Percentiles rank a stretch among this genome's conserved stretches.
Evolutionary conservation across 2,329 filamentous ascomycete genomes (phyloP).

Genomic region (Elsinoe perseae): DNA sequence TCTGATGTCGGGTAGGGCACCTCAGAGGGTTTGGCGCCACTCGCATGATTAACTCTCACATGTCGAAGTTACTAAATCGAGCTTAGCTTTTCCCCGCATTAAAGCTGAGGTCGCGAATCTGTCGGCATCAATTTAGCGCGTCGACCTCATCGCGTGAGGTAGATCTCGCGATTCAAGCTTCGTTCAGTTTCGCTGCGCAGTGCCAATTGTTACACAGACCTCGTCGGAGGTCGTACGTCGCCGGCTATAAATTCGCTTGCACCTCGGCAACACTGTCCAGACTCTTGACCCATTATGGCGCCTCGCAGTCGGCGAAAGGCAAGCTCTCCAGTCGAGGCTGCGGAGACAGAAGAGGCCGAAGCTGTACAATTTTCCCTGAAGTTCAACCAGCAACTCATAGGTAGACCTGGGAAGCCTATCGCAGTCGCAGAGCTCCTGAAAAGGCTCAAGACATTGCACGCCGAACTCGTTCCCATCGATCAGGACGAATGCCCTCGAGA

Average conservation of each 20-base stretch:
- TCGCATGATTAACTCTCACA: too few relatives aligned
- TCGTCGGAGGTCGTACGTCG: neutral
- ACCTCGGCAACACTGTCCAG: too few relatives aligned
- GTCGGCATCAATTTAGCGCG: slow-evolving; percentile 12
- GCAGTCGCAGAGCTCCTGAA: slow-evolving; percentile 71
- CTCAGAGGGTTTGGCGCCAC: too few relatives aligned
- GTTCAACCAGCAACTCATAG: slow-evolving; percentile 82
- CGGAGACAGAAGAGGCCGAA: slow-evolving; percentile 16
- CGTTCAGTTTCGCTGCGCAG: neutral
- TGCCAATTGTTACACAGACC: neutral
- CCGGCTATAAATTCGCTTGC: neutral
- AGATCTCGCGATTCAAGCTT: slow-evolving; percentile 2
- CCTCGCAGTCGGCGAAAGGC: slow-evolving; percentile 18
- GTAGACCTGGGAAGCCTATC: slow-evolving; percentile 87
- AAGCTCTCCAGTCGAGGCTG: slow-evolving; percentile 14
- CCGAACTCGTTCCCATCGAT: slow-evolving; percentile 77
- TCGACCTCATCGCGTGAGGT: neutral
- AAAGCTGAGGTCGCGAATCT: slow-evolving; percentile 1
- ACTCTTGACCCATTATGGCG: slow-evolving; percentile 3
- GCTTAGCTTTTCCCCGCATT: slow-evolving; percentile 10
- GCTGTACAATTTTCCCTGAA: slow-evolving; percentile 41
- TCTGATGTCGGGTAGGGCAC: too few relatives aligned
- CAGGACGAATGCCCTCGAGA: slow-evolving; percentile 77
- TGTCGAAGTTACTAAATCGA: neutral
- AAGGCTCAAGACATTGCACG: slow-evolving; percentile 70